Evolutionary conservation across 331 rosid species (phyloP).

Genomic region (Saraca asoca): DNA sequence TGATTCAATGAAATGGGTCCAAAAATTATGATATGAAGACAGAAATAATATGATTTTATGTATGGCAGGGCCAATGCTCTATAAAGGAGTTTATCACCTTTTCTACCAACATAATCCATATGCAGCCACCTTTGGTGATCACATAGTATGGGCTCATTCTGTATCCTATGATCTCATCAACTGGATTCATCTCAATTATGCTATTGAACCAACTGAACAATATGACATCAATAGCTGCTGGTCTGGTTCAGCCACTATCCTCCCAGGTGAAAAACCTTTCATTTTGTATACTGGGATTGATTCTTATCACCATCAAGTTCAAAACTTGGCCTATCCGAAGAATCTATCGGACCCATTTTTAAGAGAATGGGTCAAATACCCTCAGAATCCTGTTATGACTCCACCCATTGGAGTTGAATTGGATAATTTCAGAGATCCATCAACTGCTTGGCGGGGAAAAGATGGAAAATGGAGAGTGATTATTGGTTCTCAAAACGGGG

Average conservation of each 20-base stretch:
- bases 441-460: conserved; percentile 77
- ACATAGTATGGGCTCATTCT: conserved; percentile 74
- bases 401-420: conserved; percentile 46
- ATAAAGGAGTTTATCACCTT: conserved; percentile 66
- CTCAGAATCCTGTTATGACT: conserved; percentile 50
- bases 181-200: conserved; percentile 61
- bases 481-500: conserved; percentile 57
- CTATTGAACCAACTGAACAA: conserved; percentile 53
- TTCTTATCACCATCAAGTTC: conserved; percentile 46
- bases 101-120: conserved; percentile 73
- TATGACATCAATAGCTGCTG: conserved; percentile 67
- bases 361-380: conserved; percentile 48
- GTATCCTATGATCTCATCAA: conserved; percentile 64
- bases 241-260: conserved; percentile 69
- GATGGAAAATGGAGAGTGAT: conserved; percentile 72
- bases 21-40: too few species aligned
- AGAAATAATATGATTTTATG: background rate
- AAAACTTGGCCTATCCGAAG: conserved; percentile 53
- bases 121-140: conserved; percentile 63
- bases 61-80: conserved; percentile 65
- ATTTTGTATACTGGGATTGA: conserved; percentile 62
- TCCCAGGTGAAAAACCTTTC: conserved; percentile 44
- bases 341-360: conserved; percentile 53
- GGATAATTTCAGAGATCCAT: conserved; percentile 70
- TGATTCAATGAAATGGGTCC: too few species aligned